These are phyloP conservation scores for Fusarium verrucosum DNA, from an alignment of 2,329 filamentous ascomycete species.

Conservation along the genomic window DNA sequence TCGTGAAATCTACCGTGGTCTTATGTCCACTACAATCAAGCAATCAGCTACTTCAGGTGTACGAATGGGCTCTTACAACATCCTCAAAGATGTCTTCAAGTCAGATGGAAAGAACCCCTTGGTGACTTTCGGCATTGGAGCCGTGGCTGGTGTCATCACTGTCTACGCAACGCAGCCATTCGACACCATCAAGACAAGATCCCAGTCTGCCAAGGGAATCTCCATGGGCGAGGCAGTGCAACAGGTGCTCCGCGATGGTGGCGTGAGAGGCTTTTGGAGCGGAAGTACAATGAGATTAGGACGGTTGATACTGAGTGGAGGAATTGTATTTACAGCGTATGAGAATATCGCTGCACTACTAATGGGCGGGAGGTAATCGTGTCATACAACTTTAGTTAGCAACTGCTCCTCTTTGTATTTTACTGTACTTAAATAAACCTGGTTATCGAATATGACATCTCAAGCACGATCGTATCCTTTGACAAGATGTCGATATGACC, in stretches of 20 bases:
- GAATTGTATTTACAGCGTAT: conserved; percentile 71
- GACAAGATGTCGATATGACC: not conserved
- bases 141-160: conserved; percentile 67
- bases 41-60: conserved; percentile 59
- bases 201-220: conserved; percentile 66
- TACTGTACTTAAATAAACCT: not conserved
- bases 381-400: no score
- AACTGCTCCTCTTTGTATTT: not conserved
- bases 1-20: conserved; percentile 55
- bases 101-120: conserved; percentile 38
- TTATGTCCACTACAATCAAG: conserved; percentile 58
- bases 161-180: conserved; percentile 69
- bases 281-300: conserved; percentile 75
- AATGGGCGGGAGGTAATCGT: conserved; percentile 9
- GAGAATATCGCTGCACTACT: conserved; percentile 58
- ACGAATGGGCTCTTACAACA: conserved; percentile 60
- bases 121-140: conserved; percentile 69
- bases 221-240: conserved; percentile 65
- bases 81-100: conserved; percentile 50
- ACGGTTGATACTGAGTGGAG: conserved; percentile 70
- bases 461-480: not conserved
- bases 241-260: conserved; percentile 64
- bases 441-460: not conserved
- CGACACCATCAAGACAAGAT: conserved; percentile 70
- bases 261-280: conserved; percentile 70